These are phyloP conservation scores for Trichoderma aggressivum DNA, from an alignment of 2,329 filamentous ascomycete genomes.

Conservation along the genomic window DNA sequence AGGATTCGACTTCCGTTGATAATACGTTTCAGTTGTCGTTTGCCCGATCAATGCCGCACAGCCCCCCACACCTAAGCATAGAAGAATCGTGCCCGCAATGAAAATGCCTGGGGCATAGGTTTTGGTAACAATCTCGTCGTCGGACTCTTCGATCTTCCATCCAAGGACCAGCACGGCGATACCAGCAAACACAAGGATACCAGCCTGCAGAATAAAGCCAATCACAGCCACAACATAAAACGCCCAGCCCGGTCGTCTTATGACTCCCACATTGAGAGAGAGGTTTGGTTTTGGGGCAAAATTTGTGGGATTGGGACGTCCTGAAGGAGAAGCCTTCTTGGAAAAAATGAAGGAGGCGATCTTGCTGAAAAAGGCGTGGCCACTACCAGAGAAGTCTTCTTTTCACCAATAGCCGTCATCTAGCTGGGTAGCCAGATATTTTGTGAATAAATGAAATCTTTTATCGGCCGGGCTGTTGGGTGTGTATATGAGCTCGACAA, in stretches of 20 bases:
- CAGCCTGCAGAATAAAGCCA: background rate
- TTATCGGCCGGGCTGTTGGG: background rate
- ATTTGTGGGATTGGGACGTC: too few species aligned
- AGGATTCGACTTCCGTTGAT: background rate
- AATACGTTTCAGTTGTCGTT: background rate
- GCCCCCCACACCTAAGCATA: background rate
- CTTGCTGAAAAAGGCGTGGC: too few species aligned
- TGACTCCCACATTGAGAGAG: background rate
- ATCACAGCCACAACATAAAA: background rate
- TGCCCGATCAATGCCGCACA: background rate
- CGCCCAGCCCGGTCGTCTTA: background rate
- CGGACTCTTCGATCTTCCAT: too few species aligned
- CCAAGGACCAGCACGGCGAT: background rate
- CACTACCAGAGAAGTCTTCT: too few species aligned
- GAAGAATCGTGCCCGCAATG: background rate
- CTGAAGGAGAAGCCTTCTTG: too few species aligned
- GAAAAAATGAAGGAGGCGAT: too few species aligned
- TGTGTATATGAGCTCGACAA: background rate
- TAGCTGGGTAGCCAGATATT: too few species aligned
- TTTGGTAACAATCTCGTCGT: too few species aligned
- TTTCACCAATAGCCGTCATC: too few species aligned
- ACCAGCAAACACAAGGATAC: background rate
- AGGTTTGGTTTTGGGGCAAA: background rate
- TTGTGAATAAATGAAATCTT: too few species aligned
- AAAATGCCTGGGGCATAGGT: background rate